Base-by-base conservation (phyloP, 2,329 filamentous ascomycete genomes). In the Xylariaceae sp. region DNA sequence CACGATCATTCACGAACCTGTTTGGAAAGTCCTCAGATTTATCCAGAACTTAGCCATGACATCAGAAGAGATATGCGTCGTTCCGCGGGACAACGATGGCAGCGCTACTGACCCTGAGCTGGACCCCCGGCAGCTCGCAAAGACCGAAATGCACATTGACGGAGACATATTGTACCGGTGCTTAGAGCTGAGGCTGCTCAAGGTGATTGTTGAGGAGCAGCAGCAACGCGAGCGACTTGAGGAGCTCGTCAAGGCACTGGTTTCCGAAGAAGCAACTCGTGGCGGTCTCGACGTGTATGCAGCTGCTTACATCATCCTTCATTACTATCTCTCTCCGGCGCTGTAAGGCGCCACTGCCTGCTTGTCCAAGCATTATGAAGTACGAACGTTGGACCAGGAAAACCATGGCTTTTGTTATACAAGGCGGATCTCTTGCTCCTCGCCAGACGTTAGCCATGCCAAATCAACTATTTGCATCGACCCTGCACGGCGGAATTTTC, bases 21-120 rank as follows among this genome's bases (percentile, higher is more conserved):
- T 87, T 6, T 89, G 88, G 83, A 79, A 80, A 5, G 77, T 96
- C 3, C 78, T 97, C 4, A 81, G 82, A 59, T 85, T 93, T 63
- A 70, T 97, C 1, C 87, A 95, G 68, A 87, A 88, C 60, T 71
- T 95, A 52, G 85, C 83, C 34, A 72, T 80, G 51, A 71, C 74
- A 30, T 81, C 79, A 30, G 68, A 72, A 5, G 64, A 69, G 2
- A 72, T 85, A 10, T 84, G 78, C 9, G 17, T 39, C 13, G 3
- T 58, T 8, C 15, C 55, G 10, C n/a, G 34, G 8, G 39, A 8
- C 6, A 13, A 53, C 18, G 51, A 48, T 6, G 44, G 15, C 37
- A 13, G 11, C 37, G 10, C 34, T 2, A 58, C 62, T 8, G 64
- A 62, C 8, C 56, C 63, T 7, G 66, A 72, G 11, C 68, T 68